These are phyloP conservation scores for Plasmodium vinckei DNA, from an alignment of 169 alveolate species.

Conservation along the genomic window DNA sequence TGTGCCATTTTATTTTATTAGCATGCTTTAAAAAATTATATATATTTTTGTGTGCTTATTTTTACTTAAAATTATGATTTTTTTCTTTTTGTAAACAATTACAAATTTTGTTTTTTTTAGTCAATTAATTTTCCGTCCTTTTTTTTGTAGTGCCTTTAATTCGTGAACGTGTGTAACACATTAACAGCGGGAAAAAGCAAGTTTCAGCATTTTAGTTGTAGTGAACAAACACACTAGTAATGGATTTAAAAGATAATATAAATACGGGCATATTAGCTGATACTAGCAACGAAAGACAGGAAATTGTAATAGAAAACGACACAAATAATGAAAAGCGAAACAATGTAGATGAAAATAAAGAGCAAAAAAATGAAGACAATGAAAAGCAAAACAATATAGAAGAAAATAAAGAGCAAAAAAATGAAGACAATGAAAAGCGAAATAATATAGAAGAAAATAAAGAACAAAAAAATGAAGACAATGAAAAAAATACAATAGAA, in stretches of 20 bases:
- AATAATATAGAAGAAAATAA: slow-evolving; percentile 10
- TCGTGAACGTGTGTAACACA: not conserved
- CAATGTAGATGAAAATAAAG: slow-evolving; percentile 18
- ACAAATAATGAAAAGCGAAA: not conserved
- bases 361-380: slow-evolving; percentile 4
- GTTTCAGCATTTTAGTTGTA: slow-evolving; percentile 22
- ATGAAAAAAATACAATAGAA: slow-evolving; percentile 4
- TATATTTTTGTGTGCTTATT: slow-evolving; percentile 25
- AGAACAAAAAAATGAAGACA: slow-evolving; percentile 7
- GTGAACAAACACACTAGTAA: slow-evolving; percentile 33
- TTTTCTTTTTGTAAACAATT: slow-evolving; percentile 35
- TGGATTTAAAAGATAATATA: slow-evolving; percentile 50
- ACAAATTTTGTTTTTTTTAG: slow-evolving; percentile 11
- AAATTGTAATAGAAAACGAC: slow-evolving; percentile 3
- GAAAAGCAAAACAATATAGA: slow-evolving; percentile 23
- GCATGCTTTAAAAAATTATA: slow-evolving; percentile 41
- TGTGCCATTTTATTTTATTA: slow-evolving; percentile 12
- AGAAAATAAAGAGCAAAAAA: slow-evolving; percentile 26
- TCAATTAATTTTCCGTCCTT: slow-evolving; percentile 10
- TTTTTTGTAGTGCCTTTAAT: slow-evolving; percentile 16
- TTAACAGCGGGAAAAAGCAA: slow-evolving; percentile 20
- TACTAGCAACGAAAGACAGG: slow-evolving; percentile 58
- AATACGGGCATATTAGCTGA: slow-evolving; percentile 28
- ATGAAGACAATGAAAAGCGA: too few species aligned
- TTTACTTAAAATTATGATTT: slow-evolving; percentile 50